phyloP scores from a whole-genome alignment of 2,329 filamentous ascomycete genomes.

The Apiospora rasikravindrae region DNA sequence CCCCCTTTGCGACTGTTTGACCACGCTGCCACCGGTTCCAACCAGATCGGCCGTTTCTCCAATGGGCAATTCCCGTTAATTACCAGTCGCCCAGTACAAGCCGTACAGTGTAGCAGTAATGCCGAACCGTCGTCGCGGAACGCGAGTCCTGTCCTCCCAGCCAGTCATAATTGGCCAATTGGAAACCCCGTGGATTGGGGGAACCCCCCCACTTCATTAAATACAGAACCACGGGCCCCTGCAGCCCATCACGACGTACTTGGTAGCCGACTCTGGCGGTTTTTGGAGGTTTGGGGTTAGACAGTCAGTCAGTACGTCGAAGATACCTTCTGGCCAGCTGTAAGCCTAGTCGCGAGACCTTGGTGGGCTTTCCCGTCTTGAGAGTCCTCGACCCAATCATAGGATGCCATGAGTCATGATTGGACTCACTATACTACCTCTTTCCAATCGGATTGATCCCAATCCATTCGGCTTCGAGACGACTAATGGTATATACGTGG shows the following conservation, averaged over 20 bases:
- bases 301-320: not conserved
- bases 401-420: slow-evolving; percentile 8
- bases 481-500: not conserved
- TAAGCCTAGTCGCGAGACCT: not conserved
- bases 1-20: slow-evolving; percentile 2
- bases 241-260: not conserved
- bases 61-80: slow-evolving; percentile 10
- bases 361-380: not conserved
- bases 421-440: not conserved
- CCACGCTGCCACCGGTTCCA: not conserved
- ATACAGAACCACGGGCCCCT: not conserved
- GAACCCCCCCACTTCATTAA: not conserved
- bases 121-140: slow-evolving; percentile 13
- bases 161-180: slow-evolving; percentile 21
- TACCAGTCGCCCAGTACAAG: not conserved
- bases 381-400: not conserved
- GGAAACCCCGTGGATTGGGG: not conserved
- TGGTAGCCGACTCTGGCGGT: not conserved
- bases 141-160: not conserved
- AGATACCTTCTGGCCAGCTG: not conserved
- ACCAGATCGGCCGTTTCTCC: slow-evolving; percentile 5
- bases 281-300: not conserved
- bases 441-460: not conserved
- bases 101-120: not conserved
- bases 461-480: not conserved